phyloP scores from a whole-genome alignment of 106 monocot species.

The Cymbidium sinense region DNA sequence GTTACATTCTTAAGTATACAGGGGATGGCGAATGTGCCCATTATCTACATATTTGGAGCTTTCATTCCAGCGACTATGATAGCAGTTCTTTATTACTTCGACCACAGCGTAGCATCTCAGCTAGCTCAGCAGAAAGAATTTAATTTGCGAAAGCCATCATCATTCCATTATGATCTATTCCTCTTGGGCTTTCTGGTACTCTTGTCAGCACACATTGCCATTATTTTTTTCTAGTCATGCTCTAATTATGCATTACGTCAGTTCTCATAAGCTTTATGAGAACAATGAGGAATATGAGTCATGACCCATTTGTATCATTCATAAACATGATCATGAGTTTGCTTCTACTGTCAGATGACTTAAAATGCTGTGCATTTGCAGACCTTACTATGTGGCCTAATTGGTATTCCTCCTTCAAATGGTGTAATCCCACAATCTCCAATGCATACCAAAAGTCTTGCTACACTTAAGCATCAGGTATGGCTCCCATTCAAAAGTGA shows the following conservation, averaged over 20 bases:
- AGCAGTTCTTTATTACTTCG: conserved; percentile 68
- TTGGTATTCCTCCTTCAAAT: conserved; percentile 67
- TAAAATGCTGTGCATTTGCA: conserved; percentile 4
- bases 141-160: conserved; percentile 63
- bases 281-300: too few species aligned
- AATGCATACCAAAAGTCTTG: conserved; percentile 71
- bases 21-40: conserved; percentile 55
- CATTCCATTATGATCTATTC: conserved; percentile 68
- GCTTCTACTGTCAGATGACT: too few species aligned
- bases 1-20: too few species aligned
- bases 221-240: too few species aligned
- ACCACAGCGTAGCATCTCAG: conserved; percentile 75
- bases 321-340: too few species aligned
- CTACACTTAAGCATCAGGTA: conserved; percentile 74
- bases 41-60: conserved; percentile 69
- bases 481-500: too few species aligned
- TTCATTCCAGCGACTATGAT: conserved; percentile 79
- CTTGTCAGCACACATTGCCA: too few species aligned
- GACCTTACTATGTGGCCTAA: conserved; percentile 59
- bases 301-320: too few species aligned
- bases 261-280: too few species aligned
- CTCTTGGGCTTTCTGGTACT: conserved; percentile 9
- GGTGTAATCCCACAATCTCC: conserved; percentile 78
- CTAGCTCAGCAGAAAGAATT: conserved; percentile 73
- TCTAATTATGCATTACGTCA: too few species aligned